These are phyloP conservation scores for Annona cherimola DNA, from an alignment of 164 flowering plant genomes.

Conservation along the genomic window DNA sequence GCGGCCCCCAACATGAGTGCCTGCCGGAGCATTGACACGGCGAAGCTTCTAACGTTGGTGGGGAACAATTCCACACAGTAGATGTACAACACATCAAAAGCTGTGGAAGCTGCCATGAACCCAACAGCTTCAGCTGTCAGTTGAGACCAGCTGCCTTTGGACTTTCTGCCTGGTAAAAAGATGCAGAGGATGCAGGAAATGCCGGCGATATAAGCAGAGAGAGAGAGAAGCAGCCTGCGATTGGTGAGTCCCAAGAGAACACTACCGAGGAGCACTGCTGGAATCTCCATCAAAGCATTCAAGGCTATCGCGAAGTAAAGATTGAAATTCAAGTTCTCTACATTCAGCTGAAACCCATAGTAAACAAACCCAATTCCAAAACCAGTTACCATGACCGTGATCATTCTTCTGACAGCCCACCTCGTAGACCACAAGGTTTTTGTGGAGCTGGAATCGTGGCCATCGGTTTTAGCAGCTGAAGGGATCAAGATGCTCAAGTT, in stretches of 20 bases:
- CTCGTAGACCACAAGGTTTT: conserved; percentile 38
- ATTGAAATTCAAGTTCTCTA: conserved; percentile 48
- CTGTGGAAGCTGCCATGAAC: too few species aligned
- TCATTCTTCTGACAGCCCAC: conserved; percentile 48
- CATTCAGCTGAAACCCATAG: conserved; percentile 55
- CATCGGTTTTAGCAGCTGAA: conserved; percentile 2
- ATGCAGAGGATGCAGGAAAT: too few species aligned
- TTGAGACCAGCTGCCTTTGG: too few species aligned
- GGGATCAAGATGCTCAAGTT: conserved; percentile 32
- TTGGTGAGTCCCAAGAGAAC: too few species aligned
- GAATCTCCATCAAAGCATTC: conserved; percentile 57
- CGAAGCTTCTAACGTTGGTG: conserved; percentile 53
- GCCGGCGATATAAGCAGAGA: too few species aligned
- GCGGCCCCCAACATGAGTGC: conserved; percentile 60
- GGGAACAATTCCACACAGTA: too few species aligned
- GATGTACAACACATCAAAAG: too few species aligned
- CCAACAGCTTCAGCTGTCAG: too few species aligned
- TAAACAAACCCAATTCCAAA: conserved; percentile 60
- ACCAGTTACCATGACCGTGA: conserved; percentile 42
- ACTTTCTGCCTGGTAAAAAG: too few species aligned
- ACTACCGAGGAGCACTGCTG: too few species aligned
- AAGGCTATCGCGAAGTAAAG: conserved; percentile 50
- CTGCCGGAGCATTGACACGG: conserved; percentile 48
- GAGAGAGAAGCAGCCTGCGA: too few species aligned
- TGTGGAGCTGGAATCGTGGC: not conserved